Base-by-base conservation (phyloP, 768 basidiomycete genomes). In the Macrolepiota dolichaula region DNA sequence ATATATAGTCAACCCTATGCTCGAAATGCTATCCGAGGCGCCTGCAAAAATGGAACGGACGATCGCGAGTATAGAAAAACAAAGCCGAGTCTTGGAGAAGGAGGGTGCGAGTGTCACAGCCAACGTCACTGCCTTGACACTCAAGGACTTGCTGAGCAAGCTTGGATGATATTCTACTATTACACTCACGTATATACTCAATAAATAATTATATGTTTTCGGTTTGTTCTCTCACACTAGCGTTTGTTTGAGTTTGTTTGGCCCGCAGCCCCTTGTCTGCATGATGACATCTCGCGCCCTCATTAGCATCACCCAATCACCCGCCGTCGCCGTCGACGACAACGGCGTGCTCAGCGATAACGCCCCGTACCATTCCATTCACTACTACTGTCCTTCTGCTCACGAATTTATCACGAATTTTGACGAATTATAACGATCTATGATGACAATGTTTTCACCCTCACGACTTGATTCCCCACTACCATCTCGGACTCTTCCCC, bases 41-140 rank as follows among this genome's bases (percentile, higher is more conserved):
- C 85, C 86, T 4, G 75, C 67, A 32, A 77, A 79, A 49, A 70
- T 83, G 35, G 88, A 89, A 66, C 77, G 77, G 46, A 76, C 77
- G 7, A 80, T 87, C 52, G 71, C 77, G 1, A 70, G 67, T 12
- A 72, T 85, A 7, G 87, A 90, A 63, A 86, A 84, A 70, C 79
- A 80, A 61, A 73, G 74, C 62, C 84, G 81, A 62, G 69, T 68
- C 13, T 65, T 82, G 7, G 75, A 76, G 38, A 77, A 76, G 51
- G 74, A 74, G 35, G 68, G 67, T 50, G 64, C 63, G 27, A 69
- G 68, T 29, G 50, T 66, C 10, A 29, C 66, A 11, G 44, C 42
- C 22, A 67, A 61, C 22, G 61, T 63, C 29, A 57, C 66, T 11
- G 73, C 71, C 59, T 69, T 70, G 62, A 69, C 70, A 51, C 63